Conservation (phyloP, 768 basidiomycete species). For the Boletus subparvulus region DNA sequence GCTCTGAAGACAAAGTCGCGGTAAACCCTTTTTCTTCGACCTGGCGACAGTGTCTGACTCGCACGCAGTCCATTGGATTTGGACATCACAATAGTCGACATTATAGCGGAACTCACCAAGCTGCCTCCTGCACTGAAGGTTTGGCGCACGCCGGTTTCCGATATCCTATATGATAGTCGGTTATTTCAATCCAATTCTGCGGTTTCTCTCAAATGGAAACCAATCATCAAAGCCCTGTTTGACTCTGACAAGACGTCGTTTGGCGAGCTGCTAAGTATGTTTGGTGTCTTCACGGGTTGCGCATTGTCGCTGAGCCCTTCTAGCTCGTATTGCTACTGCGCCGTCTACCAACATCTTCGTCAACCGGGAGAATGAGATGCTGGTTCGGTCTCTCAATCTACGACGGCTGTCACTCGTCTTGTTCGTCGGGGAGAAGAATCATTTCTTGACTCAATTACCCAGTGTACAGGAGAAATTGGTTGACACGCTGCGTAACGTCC, state of each 20-base stretch:
- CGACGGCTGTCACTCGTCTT: constrained; percentile 84
- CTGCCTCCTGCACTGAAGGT: constrained; percentile 77
- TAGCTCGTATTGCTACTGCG: constrained; percentile 75
- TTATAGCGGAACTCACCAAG: constrained; percentile 76
- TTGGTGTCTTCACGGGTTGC: constrained; percentile 26
- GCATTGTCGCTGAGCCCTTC: constrained; percentile 22
- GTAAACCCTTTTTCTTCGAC: constrained; percentile 39
- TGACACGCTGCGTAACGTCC: constrained; percentile 78
- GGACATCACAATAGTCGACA: constrained; percentile 61
- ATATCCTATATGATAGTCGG: constrained; percentile 81
- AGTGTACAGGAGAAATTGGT: constrained; percentile 97
- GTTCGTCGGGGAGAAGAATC: constrained; percentile 87
- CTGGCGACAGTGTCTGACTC: constrained; percentile 5
- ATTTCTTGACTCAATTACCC: constrained; percentile 86
- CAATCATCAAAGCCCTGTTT: constrained; percentile 76
- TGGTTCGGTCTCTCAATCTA: constrained; percentile 80
- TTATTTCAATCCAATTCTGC: constrained; percentile 75
- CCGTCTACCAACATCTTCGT: constrained; percentile 97
- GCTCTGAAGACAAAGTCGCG: constrained; percentile 74
- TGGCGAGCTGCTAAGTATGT: constrained; percentile 75
- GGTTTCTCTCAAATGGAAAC: constrained; percentile 65
- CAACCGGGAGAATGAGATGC: constrained; percentile 91
- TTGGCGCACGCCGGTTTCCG: constrained; percentile 79
- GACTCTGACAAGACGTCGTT: constrained; percentile 86
- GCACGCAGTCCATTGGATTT: constrained; percentile 73